Percentiles rank a stretch among this genome's conserved stretches.
Evolutionary conservation across 2,329 filamentous ascomycete species (phyloP).

Genomic region (Seiridium unicorne): DNA sequence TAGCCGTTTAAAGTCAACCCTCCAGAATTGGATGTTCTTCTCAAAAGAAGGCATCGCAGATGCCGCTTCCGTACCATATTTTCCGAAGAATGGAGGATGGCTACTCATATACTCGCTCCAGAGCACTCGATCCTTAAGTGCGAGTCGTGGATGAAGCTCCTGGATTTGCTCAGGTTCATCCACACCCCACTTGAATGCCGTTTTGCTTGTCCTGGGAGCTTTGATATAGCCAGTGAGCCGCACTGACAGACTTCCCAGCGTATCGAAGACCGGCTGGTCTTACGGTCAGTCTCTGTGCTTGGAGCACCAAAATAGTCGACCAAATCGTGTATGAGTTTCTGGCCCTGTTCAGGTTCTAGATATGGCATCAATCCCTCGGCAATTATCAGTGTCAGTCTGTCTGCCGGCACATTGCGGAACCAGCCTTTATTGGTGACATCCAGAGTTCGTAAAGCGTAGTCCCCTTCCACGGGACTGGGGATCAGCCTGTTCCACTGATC

Average conservation of each 20-base stretch:
- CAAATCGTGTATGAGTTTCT: conserved; percentile 4
- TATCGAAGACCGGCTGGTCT: conserved; percentile 5
- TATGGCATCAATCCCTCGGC: conserved; percentile 22
- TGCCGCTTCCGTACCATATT: conserved; percentile 1
- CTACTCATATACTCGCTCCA: conserved; percentile 9
- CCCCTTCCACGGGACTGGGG: conserved; percentile 9
- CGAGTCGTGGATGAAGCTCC: neutral
- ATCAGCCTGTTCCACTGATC: conserved; percentile 17
- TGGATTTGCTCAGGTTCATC: conserved; percentile 4
- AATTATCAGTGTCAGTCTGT: conserved; percentile 17
- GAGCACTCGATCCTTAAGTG: neutral
- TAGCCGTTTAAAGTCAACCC: neutral
- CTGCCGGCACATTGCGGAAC: conserved; percentile 16
- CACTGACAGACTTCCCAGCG: conserved; percentile 6
- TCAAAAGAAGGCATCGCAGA: conserved; percentile 7
- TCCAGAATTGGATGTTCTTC: conserved; percentile 11
- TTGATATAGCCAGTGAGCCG: conserved; percentile 2
- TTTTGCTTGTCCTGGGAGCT: conserved; percentile 2
- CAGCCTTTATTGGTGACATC: conserved; percentile 16
- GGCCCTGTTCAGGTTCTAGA: conserved; percentile 17
- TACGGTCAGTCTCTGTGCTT: neutral
- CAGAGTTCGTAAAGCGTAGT: conserved; percentile 12
- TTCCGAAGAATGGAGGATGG: conserved; percentile 10
- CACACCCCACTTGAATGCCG: conserved; percentile 6
- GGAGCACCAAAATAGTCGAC: conserved; percentile 3